Percentiles rank a stretch among this genome's conserved stretches.
Conservation (phyloP, 2,329 filamentous ascomycete species). For the Aspergillus sp. region DNA sequence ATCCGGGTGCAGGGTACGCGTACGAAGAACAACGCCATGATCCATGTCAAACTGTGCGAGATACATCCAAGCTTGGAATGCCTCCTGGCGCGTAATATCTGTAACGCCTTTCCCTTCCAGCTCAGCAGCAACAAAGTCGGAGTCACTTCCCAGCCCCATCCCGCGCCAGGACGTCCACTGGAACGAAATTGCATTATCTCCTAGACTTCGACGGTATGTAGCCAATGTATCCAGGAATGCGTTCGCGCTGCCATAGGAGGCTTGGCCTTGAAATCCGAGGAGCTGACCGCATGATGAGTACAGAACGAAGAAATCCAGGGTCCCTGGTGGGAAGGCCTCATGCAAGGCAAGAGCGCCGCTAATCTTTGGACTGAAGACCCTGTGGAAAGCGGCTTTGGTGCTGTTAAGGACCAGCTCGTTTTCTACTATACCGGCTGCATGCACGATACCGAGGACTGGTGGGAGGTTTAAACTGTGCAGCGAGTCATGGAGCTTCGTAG, state of each 20-base stretch:
- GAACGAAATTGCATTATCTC: conserved; percentile 8
- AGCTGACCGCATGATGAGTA: conserved; percentile 13
- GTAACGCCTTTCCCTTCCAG: conserved; percentile 45
- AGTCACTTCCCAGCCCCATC: conserved; percentile 31
- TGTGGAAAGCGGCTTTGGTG: not conserved
- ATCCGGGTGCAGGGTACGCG: conserved; percentile 29
- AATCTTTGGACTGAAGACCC: conserved; percentile 7
- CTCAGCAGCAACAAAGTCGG: conserved; percentile 43
- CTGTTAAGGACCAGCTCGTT: not conserved
- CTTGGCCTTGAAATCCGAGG: conserved; percentile 8
- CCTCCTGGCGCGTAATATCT: conserved; percentile 43
- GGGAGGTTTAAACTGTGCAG: conserved; percentile 1
- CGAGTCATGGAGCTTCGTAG: conserved; percentile 18
- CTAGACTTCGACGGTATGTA: not conserved
- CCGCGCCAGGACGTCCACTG: conserved; percentile 13
- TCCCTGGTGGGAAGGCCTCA: conserved; percentile 1
- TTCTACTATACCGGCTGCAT: conserved; percentile 8
- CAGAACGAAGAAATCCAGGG: conserved; percentile 8
- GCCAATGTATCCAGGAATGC: conserved; percentile 10
- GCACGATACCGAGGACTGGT: conserved; percentile 7
- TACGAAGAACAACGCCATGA: conserved; percentile 41
- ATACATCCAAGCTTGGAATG: conserved; percentile 45
- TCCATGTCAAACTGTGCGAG: conserved; percentile 35
- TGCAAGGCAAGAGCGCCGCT: not conserved
- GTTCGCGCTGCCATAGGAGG: conserved; percentile 5